Evolutionary conservation across 352 stramenopile genomes (phyloP), one percentile per base, ranked within the genome.

Genomic region (Phytophthora aleatoria): DNA sequence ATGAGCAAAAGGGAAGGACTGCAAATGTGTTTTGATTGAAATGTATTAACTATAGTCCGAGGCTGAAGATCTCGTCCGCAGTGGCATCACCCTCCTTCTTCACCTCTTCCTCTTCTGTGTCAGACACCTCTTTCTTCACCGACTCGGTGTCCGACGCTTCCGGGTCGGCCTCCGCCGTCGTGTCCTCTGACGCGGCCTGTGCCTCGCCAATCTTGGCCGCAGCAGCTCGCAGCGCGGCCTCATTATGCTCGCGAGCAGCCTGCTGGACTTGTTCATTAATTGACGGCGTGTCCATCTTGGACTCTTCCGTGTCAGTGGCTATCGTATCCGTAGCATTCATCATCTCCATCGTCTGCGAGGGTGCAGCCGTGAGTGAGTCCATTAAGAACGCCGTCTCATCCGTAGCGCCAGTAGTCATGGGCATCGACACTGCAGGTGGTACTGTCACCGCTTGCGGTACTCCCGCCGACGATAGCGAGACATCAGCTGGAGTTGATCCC

Each of bases 61-160:
- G 72, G 41, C 83, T 90, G 57, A 94, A 94, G 50, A 94, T 92
- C 69, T 92, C 86, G 50, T 92, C 83, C 35, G 90, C 81, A 47
- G 1, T 50, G 10, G 52, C n/a, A 26, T 48, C 33, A 13, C 30
- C 44, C 50, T 26, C 33, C 47, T 59, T 30, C 28, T 64, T 57
- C 39, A 51, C 42, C 33, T 49, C 20, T 27, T 57, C 28, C 30
- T 48, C 35, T 50, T 27, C 38, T 56, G 26, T 12, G 24, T 39
- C 33, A 26, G 30, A 8, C 20, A 28, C 33, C 41, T 43, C 38
- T 44, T 55, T 55, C 9, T 45, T 51, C 13, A 45, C 56, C 9
- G 12, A 27, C 45, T 70, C 61, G n/a, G 57, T 42, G 16, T 65
- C 64, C 27, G 58, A 55, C 15, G n/a, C 20, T 15, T 66, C 58